Conservation (phyloP, 2,329 filamentous ascomycete genomes). For the Geosmithia flava region DNA sequence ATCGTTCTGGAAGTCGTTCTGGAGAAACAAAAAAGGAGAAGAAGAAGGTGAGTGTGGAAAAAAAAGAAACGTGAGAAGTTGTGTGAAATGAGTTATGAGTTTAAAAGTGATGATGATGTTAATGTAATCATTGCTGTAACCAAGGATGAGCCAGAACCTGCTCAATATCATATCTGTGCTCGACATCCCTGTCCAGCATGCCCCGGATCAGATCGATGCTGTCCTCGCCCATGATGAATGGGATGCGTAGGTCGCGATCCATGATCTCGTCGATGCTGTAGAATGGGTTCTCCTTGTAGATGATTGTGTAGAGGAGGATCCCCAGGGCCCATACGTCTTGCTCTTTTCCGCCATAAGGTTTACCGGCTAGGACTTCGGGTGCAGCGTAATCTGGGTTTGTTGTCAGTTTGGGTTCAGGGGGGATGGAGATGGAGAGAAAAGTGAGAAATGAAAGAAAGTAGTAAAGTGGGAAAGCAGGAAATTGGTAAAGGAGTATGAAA, state of each 20-base stretch:
- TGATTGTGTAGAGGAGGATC: constrained; percentile 93
- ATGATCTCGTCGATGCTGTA: constrained; percentile 99
- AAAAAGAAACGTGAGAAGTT: too few species aligned
- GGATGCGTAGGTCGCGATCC: constrained; percentile 87
- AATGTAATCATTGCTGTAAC: constrained; percentile 30
- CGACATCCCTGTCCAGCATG: constrained; percentile 88
- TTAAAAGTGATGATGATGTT: too few species aligned
- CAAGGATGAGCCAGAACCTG: constrained; percentile 86
- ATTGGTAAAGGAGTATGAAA: too few species aligned
- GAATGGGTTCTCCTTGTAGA: constrained; percentile 99
- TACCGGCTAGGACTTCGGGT: constrained; percentile 90
- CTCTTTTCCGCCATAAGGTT: constrained; percentile 86
- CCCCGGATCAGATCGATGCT: constrained; percentile 83
- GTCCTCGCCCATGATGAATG: constrained; percentile 78
- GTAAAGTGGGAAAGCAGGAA: too few species aligned
- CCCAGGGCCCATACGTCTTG: constrained; percentile 98
- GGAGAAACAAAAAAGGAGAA: too few species aligned
- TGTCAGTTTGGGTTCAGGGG: too few species aligned
- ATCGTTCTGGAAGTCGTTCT: too few species aligned
- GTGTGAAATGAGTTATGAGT: too few species aligned
- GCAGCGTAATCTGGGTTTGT: constrained; percentile 79
- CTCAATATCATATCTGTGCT: constrained; percentile 70
- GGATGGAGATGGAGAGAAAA: too few species aligned
- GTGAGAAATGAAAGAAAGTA: background rate
- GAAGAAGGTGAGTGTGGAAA: too few species aligned